Evolutionary conservation across 352 stramenopile species (phyloP).

Genomic region (Thalassiosira pacifica): DNA sequence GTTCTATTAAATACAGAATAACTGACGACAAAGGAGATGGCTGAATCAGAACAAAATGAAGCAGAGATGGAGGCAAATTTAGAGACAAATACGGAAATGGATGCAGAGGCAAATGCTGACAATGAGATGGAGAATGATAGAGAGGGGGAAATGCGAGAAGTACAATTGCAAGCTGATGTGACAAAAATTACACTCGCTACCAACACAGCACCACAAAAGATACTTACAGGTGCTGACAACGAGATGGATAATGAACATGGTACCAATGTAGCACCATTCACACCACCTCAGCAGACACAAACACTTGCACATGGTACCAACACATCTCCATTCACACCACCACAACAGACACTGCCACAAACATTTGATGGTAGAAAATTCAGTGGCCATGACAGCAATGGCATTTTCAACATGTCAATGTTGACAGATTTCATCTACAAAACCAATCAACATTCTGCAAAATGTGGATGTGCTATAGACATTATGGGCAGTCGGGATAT

Average conservation of each 20-base stretch:
- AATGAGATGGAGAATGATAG: no score
- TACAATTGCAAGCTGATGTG: neutral
- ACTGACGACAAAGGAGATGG: neutral
- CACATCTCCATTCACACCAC: neutral
- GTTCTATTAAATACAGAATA: neutral
- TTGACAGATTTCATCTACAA: neutral
- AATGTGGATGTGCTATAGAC: neutral
- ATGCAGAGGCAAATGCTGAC: neutral
- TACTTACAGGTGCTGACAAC: no score
- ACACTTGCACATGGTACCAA: neutral
- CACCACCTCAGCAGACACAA: no score
- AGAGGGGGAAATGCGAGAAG: neutral
- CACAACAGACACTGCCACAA: neutral
- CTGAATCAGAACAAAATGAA: neutral
- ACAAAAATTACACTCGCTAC: no score
- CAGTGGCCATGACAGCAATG: neutral
- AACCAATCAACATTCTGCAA: neutral
- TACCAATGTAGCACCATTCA: no score
- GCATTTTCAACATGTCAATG: neutral
- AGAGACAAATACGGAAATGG: neutral
- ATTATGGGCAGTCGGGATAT: neutral
- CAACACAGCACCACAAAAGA: no score
- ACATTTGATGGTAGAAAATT: neutral
- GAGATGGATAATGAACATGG: no score
- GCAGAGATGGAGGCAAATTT: neutral